Percentiles rank a stretch among this genome's conserved stretches.
Evolutionary conservation across 1,139 yeast genomes (phyloP).

Genomic region (Meyerozyma guilliermondii): DNA sequence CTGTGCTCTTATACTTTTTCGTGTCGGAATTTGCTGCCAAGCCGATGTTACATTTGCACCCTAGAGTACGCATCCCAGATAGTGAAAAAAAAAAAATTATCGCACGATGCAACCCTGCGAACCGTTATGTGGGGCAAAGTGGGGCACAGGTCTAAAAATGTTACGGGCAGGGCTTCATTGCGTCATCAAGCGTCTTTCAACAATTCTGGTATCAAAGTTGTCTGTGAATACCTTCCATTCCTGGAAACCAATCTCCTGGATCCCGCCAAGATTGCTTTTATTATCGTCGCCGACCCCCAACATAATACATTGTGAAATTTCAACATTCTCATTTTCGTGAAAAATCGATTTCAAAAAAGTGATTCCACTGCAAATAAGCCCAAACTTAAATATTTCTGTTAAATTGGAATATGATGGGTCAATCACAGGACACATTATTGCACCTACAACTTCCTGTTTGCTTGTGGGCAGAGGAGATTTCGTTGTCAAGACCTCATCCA

Average conservation of each 20-base stretch:
- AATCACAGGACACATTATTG: conserved; percentile 52
- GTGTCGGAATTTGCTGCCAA: background rate
- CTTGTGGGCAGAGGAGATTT: conserved; percentile 4
- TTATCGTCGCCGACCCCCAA: conserved; percentile 37
- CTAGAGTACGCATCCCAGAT: background rate
- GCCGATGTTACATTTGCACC: conserved; percentile 1
- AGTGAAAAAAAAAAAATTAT: background rate
- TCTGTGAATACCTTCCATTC: conserved; percentile 40
- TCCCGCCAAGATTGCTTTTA: conserved; percentile 24
- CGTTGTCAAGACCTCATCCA: conserved; percentile 20
- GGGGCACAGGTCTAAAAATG: background rate
- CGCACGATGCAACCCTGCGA: conserved; percentile 1
- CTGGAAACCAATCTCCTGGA: conserved; percentile 40
- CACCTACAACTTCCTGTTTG: conserved; percentile 34
- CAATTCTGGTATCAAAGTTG: conserved; percentile 20
- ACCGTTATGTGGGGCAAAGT: background rate
- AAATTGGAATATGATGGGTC: conserved; percentile 53
- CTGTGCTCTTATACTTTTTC: background rate
- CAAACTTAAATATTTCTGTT: conserved; percentile 52
- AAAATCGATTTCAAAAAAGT: conserved; percentile 43
- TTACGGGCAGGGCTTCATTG: background rate
- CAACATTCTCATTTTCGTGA: conserved; percentile 18
- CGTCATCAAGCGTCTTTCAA: conserved; percentile 2
- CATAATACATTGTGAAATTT: conserved; percentile 33
- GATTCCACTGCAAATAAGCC: conserved; percentile 56